Evolutionary conservation across 345 rosid genomes (phyloP), one percentile per base, ranked within the genome.

Genomic region (Bruguiera gymnorhiza): DNA sequence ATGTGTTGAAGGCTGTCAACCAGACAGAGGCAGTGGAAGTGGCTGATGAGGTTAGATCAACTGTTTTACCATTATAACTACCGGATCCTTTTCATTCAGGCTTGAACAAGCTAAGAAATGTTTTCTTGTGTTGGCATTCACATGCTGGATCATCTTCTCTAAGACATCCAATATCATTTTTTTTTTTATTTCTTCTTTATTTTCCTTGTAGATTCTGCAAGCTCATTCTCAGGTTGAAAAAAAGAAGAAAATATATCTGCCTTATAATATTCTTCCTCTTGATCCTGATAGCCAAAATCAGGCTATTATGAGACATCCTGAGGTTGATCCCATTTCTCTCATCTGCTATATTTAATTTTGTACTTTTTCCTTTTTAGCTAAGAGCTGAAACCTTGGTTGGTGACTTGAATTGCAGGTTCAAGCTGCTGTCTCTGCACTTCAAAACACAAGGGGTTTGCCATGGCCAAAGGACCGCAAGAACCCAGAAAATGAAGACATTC

Each of bases 241-340:
- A 78, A 91, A 92, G 82, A 96, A 97, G 29, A 89, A 86, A 82
- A 86, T 96, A 57, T 92, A 89, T 76, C 84, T 90, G 61, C 97
- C 96, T 30, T 96, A 87, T 80, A 96, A 96, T 70, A 96, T 96
- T 70, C 92, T 96, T 67, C 99, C 99, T 57, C 94, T 96, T 64
- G 99, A 96, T 78, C 98, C 99, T 75, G 99, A 92, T 69, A 96
- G 99, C 88, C 96, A 97, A 52, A 90, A 87, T 78, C 98, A 90
- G 83, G 95, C 99, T 26, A 96, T 96, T 70, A 96, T 92, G 99
- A 83, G 78, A 86, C 92, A 84, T 83, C 96, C 98, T 52, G 99
- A 96, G 95, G 99, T 89, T 36, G 36, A 76, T 78, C 65, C 71
- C 65, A 50, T 43, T 53, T 66, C 67, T 53, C 36, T 50, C 20